Evolutionary conservation across 495 filamentous ascomycete species (phyloP).

Genomic region (Cryomyces minteri): DNA sequence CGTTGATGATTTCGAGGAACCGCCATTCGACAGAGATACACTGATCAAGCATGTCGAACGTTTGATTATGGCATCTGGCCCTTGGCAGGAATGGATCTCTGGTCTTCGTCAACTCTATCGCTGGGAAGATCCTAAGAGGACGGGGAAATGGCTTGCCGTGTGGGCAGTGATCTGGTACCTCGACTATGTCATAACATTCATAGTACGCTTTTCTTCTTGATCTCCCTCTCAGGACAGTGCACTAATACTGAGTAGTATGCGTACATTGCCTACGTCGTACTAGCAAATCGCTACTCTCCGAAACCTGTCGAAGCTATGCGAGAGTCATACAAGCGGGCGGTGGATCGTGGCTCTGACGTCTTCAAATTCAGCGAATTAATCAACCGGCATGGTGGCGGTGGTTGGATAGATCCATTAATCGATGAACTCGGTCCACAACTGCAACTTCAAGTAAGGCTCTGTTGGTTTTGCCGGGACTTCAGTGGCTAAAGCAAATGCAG

Average conservation of each 20-base stretch:
- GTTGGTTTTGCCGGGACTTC: too few relatives aligned
- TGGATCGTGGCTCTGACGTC: constrained; percentile 6
- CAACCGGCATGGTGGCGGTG: constrained; percentile 9
- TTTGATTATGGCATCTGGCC: constrained; percentile 10
- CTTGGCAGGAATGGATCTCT: constrained; percentile 14
- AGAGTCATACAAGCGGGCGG: constrained; percentile 9
- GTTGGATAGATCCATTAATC: constrained; percentile 13
- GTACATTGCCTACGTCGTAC: constrained; percentile 12
- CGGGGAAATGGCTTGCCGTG: constrained; percentile 9
- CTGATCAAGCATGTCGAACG: constrained; percentile 8
- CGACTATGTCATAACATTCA: constrained; percentile 11
- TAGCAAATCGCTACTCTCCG: constrained; percentile 5
- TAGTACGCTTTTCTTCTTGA: constrained; percentile 3
- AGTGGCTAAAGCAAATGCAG: background rate
- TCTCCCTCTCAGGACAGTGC: background rate
- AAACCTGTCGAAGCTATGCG: constrained; percentile 4
- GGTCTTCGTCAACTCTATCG: constrained; percentile 10
- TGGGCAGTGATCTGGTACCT: constrained; percentile 8
- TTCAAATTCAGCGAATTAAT: constrained; percentile 12
- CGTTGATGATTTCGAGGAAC: constrained; percentile 7
- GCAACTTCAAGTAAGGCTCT: background rate
- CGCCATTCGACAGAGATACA: constrained; percentile 9
- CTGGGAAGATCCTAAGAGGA: constrained; percentile 14
- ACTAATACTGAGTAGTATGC: constrained; percentile 5
- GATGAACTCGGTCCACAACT: constrained; percentile 12